Evolutionary conservation across 2,329 filamentous ascomycete genomes (phyloP), one percentile per base, ranked within the genome.

Genomic region (Verticillium isaacii): DNA sequence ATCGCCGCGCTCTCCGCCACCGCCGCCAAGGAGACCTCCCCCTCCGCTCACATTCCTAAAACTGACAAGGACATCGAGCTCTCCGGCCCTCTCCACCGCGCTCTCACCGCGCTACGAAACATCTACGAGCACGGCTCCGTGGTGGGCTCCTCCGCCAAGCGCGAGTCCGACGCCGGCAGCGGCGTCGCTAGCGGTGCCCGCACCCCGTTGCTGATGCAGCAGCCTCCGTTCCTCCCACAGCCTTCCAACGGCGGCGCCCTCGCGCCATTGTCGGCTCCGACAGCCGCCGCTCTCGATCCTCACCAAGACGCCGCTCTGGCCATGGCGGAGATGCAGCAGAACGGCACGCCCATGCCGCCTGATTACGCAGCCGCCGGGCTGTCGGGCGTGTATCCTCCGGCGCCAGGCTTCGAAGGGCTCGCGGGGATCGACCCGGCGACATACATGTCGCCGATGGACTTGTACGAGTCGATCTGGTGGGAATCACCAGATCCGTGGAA

Each of bases 391-490:
- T 56, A 56, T 25, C 54, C 54, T 5, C 54, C 54, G 15, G 14
- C 54, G 12, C 54, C 54, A 8, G 54, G 54, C 54, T 32, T 59
- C 14, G 58, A 55, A 15, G 45, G 80, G 56, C 73, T 86, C 58
- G 72, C 75, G 57, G 72, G 77, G 39, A 74, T 84, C 12, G 86
- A 88, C 63, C 83, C 84, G 17, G 77, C 81, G 3, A 77, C 84
- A 37, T 83, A 85, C 66, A 85, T 89, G 79, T 86, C 86, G 41
- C 86, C 86, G 1, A 86, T 89, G 85, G 86, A 89, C 63, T 74
- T 89, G 1, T 89, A 88, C 69, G 85, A 89, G 68, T 87, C 85
- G 4, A 89, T 89, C 56, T 89, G 88, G 75, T 88, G 85, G 80
- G 84, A 86, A 77, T 84, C 82, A 2, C 83, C 83, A 5, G 83